phyloP scores from a whole-genome alignment of 345 rosid genomes.

The Syzygium aromaticum region DNA sequence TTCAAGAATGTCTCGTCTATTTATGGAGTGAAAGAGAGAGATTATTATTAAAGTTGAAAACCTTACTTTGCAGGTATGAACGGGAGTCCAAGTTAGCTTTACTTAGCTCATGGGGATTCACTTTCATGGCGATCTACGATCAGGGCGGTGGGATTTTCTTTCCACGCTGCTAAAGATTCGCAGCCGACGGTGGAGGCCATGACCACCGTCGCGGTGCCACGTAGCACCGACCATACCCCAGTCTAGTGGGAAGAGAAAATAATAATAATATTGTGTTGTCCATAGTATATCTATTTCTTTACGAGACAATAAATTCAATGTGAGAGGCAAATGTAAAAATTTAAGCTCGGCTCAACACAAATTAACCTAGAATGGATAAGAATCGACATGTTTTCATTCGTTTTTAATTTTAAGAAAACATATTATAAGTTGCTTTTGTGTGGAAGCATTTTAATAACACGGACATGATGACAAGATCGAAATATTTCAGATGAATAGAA shows the following conservation, averaged over 20 bases:
- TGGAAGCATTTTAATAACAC: neutral
- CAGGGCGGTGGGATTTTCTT: neutral
- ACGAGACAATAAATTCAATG: neutral
- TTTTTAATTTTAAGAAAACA: neutral
- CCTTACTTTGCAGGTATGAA: neutral
- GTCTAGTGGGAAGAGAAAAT: neutral
- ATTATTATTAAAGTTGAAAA: neutral
- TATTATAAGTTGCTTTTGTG: neutral
- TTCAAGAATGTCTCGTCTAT: neutral
- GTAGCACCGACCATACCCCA: slow-evolving; percentile 2
- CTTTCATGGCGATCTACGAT: neutral
- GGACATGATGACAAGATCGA: neutral
- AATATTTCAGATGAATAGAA: neutral
- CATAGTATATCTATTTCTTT: neutral
- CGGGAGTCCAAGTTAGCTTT: neutral
- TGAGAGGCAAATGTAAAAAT: neutral
- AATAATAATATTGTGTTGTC: neutral
- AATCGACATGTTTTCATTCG: neutral
- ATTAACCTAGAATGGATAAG: neutral
- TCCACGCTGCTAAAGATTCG: neutral
- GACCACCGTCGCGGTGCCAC: neutral
- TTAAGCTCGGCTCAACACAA: neutral
- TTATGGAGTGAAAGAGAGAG: neutral
- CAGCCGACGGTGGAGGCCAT: neutral
- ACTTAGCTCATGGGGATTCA: neutral